Conservation (phyloP, 2,329 filamentous ascomycete species). For the Fusarium pseudoanthophilum region DNA sequence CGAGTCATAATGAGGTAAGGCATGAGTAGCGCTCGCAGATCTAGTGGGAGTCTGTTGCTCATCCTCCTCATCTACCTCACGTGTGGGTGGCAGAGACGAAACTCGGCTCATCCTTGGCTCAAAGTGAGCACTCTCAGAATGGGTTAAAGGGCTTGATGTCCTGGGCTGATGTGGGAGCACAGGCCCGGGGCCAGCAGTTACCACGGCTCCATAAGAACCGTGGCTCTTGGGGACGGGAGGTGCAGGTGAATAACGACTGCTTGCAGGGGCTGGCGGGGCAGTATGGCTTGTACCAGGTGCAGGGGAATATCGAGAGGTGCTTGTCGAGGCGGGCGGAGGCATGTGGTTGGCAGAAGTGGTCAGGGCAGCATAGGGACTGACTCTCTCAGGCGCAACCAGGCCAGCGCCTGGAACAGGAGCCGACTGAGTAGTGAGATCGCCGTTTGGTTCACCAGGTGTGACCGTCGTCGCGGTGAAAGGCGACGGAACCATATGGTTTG, state of each 20-base stretch:
- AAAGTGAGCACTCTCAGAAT: conserved; percentile 70
- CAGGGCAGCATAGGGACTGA: conserved; percentile 64
- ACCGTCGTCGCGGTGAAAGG: conserved; percentile 20
- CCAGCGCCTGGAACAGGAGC: conserved; percentile 42
- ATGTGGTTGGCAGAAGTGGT: conserved; percentile 50
- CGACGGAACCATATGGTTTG: conserved; percentile 37
- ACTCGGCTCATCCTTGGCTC: conserved; percentile 66
- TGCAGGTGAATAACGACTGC: conserved; percentile 65
- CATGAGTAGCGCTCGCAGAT: conserved; percentile 43
- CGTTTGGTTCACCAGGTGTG: conserved; percentile 17
- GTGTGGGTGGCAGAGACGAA: conserved; percentile 68
- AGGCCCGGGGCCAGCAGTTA: conserved; percentile 54
- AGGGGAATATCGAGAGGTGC: conserved; percentile 70
- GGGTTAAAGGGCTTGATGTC: conserved; percentile 73
- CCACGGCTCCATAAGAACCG: conserved; percentile 54
- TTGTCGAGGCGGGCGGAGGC: conserved; percentile 48
- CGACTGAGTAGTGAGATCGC: conserved; percentile 19
- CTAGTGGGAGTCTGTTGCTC: conserved; percentile 45
- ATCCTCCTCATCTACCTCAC: conserved; percentile 71
- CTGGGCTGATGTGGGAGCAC: conserved; percentile 68
- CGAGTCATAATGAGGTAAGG: conserved; percentile 46
- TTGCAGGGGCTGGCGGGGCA: conserved; percentile 53
- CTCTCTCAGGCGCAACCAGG: conserved; percentile 64
- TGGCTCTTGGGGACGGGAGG: conserved; percentile 55
- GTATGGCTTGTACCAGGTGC: conserved; percentile 51